phyloP scores from a whole-genome alignment of 805 yeast species.

The Cyberlindnera samutprakarnensis region DNA sequence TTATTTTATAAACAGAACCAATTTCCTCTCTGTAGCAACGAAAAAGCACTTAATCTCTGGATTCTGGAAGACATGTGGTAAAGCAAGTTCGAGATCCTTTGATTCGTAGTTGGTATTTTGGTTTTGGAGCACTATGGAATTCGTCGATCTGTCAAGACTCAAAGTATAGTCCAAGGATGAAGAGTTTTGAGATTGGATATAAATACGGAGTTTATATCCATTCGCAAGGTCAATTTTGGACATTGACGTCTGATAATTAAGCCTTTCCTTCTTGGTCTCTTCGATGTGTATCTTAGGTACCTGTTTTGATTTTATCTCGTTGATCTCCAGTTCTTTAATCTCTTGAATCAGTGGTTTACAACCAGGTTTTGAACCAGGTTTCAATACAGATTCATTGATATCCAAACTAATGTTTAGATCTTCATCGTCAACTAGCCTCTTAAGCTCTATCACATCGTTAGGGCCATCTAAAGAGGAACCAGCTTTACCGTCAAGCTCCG shows the following conservation, averaged over 20 bases:
- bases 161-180: conserved; percentile 29
- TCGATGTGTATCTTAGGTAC: background rate
- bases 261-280: conserved; percentile 5
- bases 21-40: conserved; percentile 19
- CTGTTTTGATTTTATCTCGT: conserved; percentile 3
- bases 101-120: conserved; percentile 18
- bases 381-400: too few species aligned
- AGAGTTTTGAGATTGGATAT: conserved; percentile 25
- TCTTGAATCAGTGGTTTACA: conserved; percentile 49
- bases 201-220: conserved; percentile 29
- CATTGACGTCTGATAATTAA: conserved; percentile 23
- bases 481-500: conserved; percentile 34
- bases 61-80: conserved; percentile 25
- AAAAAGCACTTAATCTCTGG: conserved; percentile 24
- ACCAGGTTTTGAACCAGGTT: background rate
- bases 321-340: conserved; percentile 29
- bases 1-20: conserved; percentile 25
- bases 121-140: conserved; percentile 27
- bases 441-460: conserved; percentile 22
- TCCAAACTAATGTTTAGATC: conserved; percentile 10
- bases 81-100: conserved; percentile 27
- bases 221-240: conserved; percentile 20
- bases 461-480: conserved; percentile 35
- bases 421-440: conserved; percentile 12
- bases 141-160: conserved; percentile 19